Conservation (phyloP, 2,329 filamentous ascomycete genomes). For the Sarocladiaceae sp. region DNA sequence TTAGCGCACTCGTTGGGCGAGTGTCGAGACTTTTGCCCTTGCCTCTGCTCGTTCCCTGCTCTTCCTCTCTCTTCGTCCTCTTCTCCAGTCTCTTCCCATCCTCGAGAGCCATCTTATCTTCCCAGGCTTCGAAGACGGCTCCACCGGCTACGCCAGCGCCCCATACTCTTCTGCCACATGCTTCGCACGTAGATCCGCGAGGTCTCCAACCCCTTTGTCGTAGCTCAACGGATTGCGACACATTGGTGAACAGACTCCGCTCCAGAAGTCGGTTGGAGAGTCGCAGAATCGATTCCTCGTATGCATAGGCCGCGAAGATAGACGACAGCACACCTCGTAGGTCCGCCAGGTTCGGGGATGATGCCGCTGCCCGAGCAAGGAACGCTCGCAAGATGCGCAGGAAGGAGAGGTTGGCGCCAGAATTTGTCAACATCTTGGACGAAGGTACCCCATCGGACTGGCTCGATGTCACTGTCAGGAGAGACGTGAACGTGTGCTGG, state of each 20-base stretch:
- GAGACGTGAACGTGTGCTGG: constrained; percentile 84
- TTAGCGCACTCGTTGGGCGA: constrained; percentile 37
- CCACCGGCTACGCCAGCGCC: constrained; percentile 73
- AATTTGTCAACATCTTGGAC: constrained; percentile 30
- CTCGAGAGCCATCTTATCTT: constrained; percentile 52
- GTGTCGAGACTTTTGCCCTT: constrained; percentile 40
- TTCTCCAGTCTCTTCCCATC: constrained; percentile 39
- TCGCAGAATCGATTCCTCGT: constrained; percentile 83
- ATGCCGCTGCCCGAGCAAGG: constrained; percentile 72
- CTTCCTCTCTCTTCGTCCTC: constrained; percentile 29
- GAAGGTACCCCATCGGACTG: constrained; percentile 28
- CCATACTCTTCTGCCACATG: constrained; percentile 79
- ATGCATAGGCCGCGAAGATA: constrained; percentile 92
- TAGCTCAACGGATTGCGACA: constrained; percentile 68
- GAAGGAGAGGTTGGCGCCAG: constrained; percentile 67
- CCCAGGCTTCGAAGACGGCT: constrained; percentile 78
- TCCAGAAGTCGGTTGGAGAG: constrained; percentile 85
- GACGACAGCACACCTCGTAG: constrained; percentile 79
- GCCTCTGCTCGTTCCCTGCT: constrained; percentile 28
- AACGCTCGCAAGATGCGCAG: constrained; percentile 86
- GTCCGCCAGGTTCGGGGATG: constrained; percentile 82
- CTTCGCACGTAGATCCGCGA: constrained; percentile 80
- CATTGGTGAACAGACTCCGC: constrained; percentile 80
- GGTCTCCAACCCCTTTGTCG: constrained; percentile 88
- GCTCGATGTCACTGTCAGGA: constrained; percentile 70